phyloP scores from a whole-genome alignment of 148 eudicot genomes.

The Rhododendron ferrugineum region DNA sequence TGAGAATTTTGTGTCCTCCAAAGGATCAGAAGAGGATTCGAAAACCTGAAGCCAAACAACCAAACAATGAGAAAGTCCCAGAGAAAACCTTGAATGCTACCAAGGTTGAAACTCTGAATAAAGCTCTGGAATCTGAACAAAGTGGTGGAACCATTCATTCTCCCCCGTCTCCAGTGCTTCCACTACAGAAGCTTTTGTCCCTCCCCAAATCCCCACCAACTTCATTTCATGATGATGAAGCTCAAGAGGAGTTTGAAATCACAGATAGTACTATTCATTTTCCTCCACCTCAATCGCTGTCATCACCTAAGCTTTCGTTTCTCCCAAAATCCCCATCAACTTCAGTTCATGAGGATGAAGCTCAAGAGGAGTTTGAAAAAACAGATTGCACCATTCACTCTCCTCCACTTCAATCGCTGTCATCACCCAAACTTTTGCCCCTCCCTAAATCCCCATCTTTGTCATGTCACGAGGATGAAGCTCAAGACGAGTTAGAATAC shows the following conservation, averaged over 20 bases:
- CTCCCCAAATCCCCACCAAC: constrained; percentile 28
- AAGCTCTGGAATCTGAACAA: constrained; percentile 13
- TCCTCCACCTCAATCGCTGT: background rate
- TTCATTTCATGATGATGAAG: constrained; percentile 35
- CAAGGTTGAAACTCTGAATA: constrained; percentile 21
- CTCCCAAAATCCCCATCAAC: background rate
- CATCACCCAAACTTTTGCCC: constrained; percentile 31
- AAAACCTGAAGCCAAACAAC: constrained; percentile 20
- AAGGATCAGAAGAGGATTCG: constrained; percentile 25
- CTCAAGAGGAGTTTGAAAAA: constrained; percentile 2
- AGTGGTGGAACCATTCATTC: constrained; percentile 17
- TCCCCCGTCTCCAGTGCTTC: constrained; percentile 28
- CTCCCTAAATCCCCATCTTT: constrained; percentile 25
- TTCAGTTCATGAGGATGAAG: background rate
- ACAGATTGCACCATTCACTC: background rate
- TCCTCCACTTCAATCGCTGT: constrained; percentile 31
- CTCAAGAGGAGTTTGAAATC: constrained; percentile 23
- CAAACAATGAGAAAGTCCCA: constrained; percentile 21
- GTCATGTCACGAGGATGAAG: constrained; percentile 36
- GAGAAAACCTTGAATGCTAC: constrained; percentile 60
- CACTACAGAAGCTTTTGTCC: constrained; percentile 30
- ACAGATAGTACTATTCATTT: constrained; percentile 10
- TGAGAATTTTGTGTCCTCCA: constrained; percentile 25
- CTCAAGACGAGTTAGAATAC: constrained; percentile 23
- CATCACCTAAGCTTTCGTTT: background rate